These are phyloP conservation scores for Beauveria sp. DNA, from an alignment of 2,329 filamentous ascomycete genomes.

Conservation along the genomic window DNA sequence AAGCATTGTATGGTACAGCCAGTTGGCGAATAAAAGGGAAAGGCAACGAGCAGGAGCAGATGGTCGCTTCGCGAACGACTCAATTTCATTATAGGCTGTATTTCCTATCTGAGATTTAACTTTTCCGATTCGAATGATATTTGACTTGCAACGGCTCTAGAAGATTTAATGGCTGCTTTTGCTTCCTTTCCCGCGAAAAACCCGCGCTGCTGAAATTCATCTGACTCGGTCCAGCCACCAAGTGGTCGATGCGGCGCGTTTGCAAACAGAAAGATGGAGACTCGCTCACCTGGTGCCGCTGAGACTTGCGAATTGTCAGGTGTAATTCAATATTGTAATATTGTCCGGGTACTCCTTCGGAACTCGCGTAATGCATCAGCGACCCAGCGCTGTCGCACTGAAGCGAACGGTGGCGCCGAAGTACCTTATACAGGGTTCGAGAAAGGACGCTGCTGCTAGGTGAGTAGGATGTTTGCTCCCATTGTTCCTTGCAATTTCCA, in stretches of 20 bases:
- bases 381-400: background rate
- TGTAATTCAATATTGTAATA: background rate
- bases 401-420: background rate
- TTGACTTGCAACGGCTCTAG: background rate
- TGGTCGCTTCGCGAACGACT: background rate
- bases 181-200: background rate
- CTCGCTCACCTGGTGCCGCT: background rate
- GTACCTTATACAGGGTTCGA: background rate
- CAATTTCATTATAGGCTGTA: background rate
- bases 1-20: background rate
- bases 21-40: background rate
- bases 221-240: background rate
- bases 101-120: background rate
- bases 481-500: background rate
- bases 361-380: background rate
- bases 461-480: background rate
- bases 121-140: background rate
- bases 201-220: background rate
- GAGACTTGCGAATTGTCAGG: background rate
- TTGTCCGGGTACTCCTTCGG: background rate
- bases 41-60: background rate
- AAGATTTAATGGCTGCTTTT: background rate
- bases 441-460: background rate
- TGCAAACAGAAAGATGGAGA: conserved; percentile 7
- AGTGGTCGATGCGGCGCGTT: background rate